Percentiles rank a stretch among this genome's conserved stretches.
Evolutionary conservation across 805 yeast species (phyloP).

Genomic region (Schwanniomyces polymorphus): DNA sequence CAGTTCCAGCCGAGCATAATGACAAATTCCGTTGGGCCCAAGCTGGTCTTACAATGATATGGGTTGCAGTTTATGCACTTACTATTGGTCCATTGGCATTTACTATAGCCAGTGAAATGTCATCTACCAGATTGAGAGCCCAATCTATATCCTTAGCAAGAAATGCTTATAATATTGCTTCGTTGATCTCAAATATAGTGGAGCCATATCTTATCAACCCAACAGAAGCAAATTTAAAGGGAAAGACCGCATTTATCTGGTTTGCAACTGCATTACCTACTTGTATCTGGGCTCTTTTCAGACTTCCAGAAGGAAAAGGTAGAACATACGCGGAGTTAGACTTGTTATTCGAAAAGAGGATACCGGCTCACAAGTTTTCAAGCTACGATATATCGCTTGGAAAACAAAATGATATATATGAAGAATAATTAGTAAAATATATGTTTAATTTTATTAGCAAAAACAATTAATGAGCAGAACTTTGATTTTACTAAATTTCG

Average conservation of each 20-base stretch:
- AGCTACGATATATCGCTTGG: not conserved
- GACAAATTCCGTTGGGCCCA: slow-evolving; percentile 20
- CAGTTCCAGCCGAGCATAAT: slow-evolving; percentile 13
- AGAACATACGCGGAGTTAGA: slow-evolving; percentile 39
- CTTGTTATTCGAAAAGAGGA: slow-evolving; percentile 27
- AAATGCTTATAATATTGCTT: slow-evolving; percentile 28
- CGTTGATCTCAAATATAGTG: slow-evolving; percentile 35
- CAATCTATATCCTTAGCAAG: slow-evolving; percentile 38
- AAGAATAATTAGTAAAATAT: not conserved
- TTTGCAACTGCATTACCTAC: slow-evolving; percentile 30
- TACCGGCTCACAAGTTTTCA: slow-evolving; percentile 16
- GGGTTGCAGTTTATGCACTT: slow-evolving; percentile 31
- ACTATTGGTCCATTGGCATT: slow-evolving; percentile 29
- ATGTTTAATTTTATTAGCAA: not conserved
- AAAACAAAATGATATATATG: not conserved
- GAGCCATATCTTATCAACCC: slow-evolving; percentile 53
- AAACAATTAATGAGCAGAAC: too few species aligned
- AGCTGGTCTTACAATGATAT: slow-evolving; percentile 19
- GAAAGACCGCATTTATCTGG: slow-evolving; percentile 51
- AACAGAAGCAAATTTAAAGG: slow-evolving; percentile 44
- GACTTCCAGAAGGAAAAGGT: slow-evolving; percentile 38
- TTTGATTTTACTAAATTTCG: too few species aligned
- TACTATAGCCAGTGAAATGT: slow-evolving; percentile 41
- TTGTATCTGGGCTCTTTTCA: slow-evolving; percentile 17
- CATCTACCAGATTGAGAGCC: slow-evolving; percentile 39